A percentile compares a stretch with the other conserved stretches of the same genome.
Conservation (phyloP, 164 flowering plant genomes). For the Vitis vinifera region ASM3070453v1 NC_081816.1:2474001-2474500, state of each 20-base stretch:
- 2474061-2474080: too few relatives aligned
- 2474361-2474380: conserved; percentile 8
- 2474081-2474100: too few relatives aligned
- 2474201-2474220: neutral
- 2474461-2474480: neutral
- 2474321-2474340: conserved; percentile 2
- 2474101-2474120: too few relatives aligned
- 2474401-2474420: conserved; percentile 11
- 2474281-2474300: neutral
- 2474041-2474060: too few relatives aligned
- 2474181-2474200: neutral
- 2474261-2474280: neutral
- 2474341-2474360: conserved; percentile 6
- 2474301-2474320: neutral
- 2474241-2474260: neutral
- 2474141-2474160: too few relatives aligned
- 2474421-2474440: neutral
- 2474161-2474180: too few relatives aligned
- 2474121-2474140: too few relatives aligned
- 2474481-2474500: too few relatives aligned
- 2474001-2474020: too few relatives aligned
- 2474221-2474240: neutral
- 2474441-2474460: too few relatives aligned
- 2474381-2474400: conserved; percentile 13
- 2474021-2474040: too few relatives aligned